Evolutionary conservation across 768 basidiomycete species (phyloP).

Genomic region (Gautieria morchelliformis): DNA sequence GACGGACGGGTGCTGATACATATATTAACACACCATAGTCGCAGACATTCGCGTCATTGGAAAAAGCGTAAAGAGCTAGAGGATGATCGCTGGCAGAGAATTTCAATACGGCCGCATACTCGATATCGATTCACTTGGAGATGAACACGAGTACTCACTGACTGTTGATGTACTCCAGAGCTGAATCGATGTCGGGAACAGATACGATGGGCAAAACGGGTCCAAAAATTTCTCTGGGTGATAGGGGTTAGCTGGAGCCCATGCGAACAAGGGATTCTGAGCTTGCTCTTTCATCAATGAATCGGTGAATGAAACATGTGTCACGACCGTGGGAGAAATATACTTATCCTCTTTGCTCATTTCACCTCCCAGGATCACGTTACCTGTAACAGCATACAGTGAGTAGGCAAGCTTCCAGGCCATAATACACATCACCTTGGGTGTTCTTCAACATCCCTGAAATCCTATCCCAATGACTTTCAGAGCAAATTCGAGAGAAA

Average conservation of each 20-base stretch:
- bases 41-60: constrained; percentile 29
- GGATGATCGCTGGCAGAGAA: constrained; percentile 38
- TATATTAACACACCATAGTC: constrained; percentile 12
- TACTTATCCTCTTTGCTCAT: constrained; percentile 30
- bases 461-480: constrained; percentile 45
- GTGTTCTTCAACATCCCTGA: constrained; percentile 41
- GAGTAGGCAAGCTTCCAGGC: neutral
- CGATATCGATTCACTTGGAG: neutral
- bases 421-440: constrained; percentile 26
- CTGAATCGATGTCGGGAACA: constrained; percentile 12
- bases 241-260: neutral
- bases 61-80: constrained; percentile 57
- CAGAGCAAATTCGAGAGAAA: constrained; percentile 44
- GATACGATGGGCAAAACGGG: constrained; percentile 24
- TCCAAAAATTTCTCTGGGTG: constrained; percentile 22
- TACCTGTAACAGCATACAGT: constrained; percentile 9
- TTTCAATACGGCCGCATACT: neutral
- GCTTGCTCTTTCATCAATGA: constrained; percentile 34
- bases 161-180: constrained; percentile 14
- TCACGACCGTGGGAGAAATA: constrained; percentile 54
- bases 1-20: neutral
- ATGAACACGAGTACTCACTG: constrained; percentile 5
- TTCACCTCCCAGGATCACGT: constrained; percentile 43
- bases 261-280: neutral
- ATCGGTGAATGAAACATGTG: constrained; percentile 44